Evolutionary conservation across 2,329 filamentous ascomycete genomes (phyloP).

Genomic region (Xylariaceae sp.): DNA sequence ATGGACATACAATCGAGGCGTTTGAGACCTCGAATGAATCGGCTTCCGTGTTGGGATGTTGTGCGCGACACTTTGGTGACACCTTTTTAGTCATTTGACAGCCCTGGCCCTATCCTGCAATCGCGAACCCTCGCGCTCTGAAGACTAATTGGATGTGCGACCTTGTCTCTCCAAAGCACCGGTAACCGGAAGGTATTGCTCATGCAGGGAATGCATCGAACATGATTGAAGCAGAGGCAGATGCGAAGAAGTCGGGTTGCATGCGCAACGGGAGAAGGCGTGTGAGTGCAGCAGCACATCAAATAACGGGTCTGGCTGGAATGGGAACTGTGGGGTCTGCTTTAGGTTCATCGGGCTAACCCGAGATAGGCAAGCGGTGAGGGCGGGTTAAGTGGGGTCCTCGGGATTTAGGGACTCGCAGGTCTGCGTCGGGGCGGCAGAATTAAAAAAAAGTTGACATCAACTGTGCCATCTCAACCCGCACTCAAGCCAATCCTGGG

Average conservation of each 20-base stretch:
- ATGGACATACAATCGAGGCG: too few relatives aligned
- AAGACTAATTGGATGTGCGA: too few relatives aligned
- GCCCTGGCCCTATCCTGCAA: too few relatives aligned
- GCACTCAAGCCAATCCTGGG: neutral
- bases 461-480: neutral
- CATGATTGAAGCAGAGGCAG: neutral
- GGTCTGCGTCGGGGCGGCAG: conserved; percentile 15
- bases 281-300: neutral
- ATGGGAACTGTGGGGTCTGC: neutral
- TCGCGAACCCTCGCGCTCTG: too few relatives aligned
- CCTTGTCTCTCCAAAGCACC: too few relatives aligned
- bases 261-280: neutral
- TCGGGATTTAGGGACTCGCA: conserved; percentile 6
- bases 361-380: conserved; percentile 15
- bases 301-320: neutral
- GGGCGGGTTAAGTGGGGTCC: neutral
- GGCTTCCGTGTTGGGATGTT: too few relatives aligned
- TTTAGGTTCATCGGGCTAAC: neutral
- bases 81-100: too few relatives aligned
- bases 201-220: neutral
- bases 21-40: too few relatives aligned
- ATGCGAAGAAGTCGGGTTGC: neutral
- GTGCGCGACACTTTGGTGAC: too few relatives aligned
- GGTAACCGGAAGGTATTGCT: too few relatives aligned
- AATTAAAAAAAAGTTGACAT: conserved; percentile 22